Conservation (phyloP, 2,329 filamentous ascomycete species). For the Ophiocordyceps polyrhachis-furcata region DNA sequence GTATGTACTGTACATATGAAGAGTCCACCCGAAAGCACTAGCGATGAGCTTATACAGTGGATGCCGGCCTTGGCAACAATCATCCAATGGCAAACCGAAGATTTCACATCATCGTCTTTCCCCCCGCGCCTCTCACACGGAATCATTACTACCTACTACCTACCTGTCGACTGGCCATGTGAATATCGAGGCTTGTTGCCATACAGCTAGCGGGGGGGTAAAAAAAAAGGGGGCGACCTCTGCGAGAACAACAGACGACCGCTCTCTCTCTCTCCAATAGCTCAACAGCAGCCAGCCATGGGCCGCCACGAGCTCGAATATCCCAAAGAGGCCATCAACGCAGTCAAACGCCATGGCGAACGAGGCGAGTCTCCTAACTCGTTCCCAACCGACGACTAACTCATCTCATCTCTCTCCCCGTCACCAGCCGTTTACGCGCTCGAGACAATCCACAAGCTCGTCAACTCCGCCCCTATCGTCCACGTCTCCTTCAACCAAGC, state of each 20-base stretch:
- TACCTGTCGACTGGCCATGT: too few species aligned
- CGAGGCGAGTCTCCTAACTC: constrained; percentile 29
- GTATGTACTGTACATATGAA: too few species aligned
- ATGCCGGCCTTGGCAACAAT: background rate
- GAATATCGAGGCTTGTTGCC: too few species aligned
- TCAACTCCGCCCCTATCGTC: constrained; percentile 56
- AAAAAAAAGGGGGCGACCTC: too few species aligned
- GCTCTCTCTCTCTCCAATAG: background rate
- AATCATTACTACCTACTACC: too few species aligned
- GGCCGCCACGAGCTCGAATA: constrained; percentile 32
- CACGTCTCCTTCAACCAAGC: constrained; percentile 59
- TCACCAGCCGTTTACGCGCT: constrained; percentile 55
- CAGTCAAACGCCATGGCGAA: constrained; percentile 46
- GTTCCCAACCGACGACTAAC: background rate
- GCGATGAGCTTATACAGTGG: background rate
- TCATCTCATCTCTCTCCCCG: too few species aligned
- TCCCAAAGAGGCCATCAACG: constrained; percentile 43
- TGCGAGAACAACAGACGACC: too few species aligned
- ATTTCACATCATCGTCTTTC: background rate
- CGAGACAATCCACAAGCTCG: constrained; percentile 52
- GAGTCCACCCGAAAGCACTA: too few species aligned
- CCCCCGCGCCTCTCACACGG: too few species aligned
- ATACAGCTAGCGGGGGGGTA: background rate
- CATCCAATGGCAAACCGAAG: background rate
- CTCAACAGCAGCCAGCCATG: constrained; percentile 7